A percentile compares a stretch with the other conserved stretches of the same genome.
phyloP scores from a whole-genome alignment of 2,329 filamentous ascomycete species.

The Oidium heveae region DNA sequence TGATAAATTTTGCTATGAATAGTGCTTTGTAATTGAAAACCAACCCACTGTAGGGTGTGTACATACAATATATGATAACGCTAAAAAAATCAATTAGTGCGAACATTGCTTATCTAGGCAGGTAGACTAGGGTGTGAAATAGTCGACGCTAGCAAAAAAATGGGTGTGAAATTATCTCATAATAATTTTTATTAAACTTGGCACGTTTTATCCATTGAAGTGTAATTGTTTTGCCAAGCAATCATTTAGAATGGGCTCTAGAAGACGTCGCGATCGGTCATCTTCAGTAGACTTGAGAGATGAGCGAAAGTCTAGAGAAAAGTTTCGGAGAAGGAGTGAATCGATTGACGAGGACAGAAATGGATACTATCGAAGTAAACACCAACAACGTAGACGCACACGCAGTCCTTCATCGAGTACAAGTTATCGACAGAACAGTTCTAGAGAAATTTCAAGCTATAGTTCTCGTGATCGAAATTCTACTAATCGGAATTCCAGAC shows the following conservation, averaged over 20 bases:
- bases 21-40: no score
- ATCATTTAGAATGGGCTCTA: conserved; percentile 1
- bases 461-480: conserved; percentile 4
- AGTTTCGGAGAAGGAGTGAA: conserved; percentile 8
- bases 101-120: no score
- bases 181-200: no score
- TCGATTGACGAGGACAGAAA: conserved; percentile 4
- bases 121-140: no score
- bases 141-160: no score
- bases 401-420: conserved; percentile 10
- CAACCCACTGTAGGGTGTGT: no score
- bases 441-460: conserved; percentile 7
- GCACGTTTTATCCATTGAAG: no score
- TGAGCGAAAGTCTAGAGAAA: conserved; percentile 3
- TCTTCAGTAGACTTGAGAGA: conserved; percentile 12
- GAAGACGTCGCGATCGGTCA: conserved; percentile 6
- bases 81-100: no score
- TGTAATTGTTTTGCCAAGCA: no score
- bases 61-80: no score
- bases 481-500: neutral
- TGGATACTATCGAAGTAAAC: conserved; percentile 6
- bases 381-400: conserved; percentile 11
- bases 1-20: no score
- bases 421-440: conserved; percentile 5
- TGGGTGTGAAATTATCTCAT: no score